These are phyloP conservation scores for Saturnispora gosingensis DNA, from an alignment of 805 yeast species.

Conservation along the genomic window DNA sequence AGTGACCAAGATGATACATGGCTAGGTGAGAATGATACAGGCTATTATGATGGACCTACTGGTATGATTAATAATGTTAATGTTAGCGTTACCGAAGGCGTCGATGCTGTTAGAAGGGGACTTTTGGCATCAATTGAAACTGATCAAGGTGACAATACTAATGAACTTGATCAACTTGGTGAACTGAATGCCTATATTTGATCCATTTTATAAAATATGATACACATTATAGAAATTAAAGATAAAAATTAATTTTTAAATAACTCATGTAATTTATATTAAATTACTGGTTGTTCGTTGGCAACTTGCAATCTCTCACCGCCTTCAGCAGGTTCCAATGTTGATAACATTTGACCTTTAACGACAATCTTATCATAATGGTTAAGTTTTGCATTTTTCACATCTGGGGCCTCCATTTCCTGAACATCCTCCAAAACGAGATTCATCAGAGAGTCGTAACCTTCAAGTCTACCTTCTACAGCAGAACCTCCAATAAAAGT, in stretches of 20 bases:
- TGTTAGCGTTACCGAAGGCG: constrained; percentile 19
- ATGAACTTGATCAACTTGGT: constrained; percentile 3
- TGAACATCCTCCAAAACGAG: constrained; percentile 61
- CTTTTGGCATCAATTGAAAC: constrained; percentile 4
- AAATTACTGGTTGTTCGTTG: neutral
- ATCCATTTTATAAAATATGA: neutral
- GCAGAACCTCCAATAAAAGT: constrained; percentile 76
- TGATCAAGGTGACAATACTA: neutral
- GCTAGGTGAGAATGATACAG: constrained; percentile 40
- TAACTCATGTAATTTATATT: neutral
- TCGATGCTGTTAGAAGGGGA: constrained; percentile 11
- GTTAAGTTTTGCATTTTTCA: constrained; percentile 29
- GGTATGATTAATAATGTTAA: constrained; percentile 59
- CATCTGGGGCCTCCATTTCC: constrained; percentile 52
- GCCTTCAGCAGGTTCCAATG: constrained; percentile 68
- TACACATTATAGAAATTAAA: neutral
- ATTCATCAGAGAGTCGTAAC: constrained; percentile 76
- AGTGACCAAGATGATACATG: constrained; percentile 32
- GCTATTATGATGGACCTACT: constrained; percentile 53
- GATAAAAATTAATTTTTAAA: neutral
- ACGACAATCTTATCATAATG: constrained; percentile 69
- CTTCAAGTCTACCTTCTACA: constrained; percentile 73
- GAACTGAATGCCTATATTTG: constrained; percentile 9
- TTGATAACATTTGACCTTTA: constrained; percentile 72
- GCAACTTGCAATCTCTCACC: constrained; percentile 49